Evolutionary conservation across 1,139 yeast genomes (phyloP), one percentile per base, ranked within the genome.

Genomic region (Candida neerlandica): DNA sequence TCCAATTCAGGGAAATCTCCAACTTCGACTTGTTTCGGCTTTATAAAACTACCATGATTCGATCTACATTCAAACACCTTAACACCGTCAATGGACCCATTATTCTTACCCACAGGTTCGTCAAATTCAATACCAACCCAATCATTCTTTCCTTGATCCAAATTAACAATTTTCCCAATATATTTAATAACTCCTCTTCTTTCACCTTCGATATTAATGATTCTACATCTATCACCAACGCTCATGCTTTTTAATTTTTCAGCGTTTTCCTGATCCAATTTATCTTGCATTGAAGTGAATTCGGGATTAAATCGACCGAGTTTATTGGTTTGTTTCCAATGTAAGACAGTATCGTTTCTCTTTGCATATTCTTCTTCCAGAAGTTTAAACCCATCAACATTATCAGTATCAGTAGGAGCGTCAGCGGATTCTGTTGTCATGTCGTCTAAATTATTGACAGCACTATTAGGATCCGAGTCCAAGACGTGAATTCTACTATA

Each of bases 251-350:
- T 41, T 1, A 65, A 52, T 3, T 57, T 53, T 19, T 50, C 55
- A 29, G 52, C 54, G 45, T 66, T 67, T 43, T 59, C 60, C 32
- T 53, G 53, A 2, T 58, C 44, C 16, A 52, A 49, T 41, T 55
- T 45, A 15, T 54, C 42, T 51, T 61, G 64, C 35, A 68, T 66
- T 9, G 55, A 56, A n/a, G 65, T 64, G 47, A 63, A 80, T 9
- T 68, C 65, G 0, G 92, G 89, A 55, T 86, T 81, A 62, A 86
- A 91, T 46, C 94, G 71, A 0, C 97, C 97, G 23, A 89, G 68
- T 51, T 80, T 68, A 55, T 87, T 77, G 39, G 75, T 69, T 52
- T 77, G 76, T 66, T 91, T 91, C 96, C 96, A 92, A 46, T 77
- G 77, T 52, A 86, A 75, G 2, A 89, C 96, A 0, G 94, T 77